Evolutionary conservation across 345 rosid genomes (phyloP), one percentile per base, ranked within the genome.

Genomic region (Lepidium africanum): DNA sequence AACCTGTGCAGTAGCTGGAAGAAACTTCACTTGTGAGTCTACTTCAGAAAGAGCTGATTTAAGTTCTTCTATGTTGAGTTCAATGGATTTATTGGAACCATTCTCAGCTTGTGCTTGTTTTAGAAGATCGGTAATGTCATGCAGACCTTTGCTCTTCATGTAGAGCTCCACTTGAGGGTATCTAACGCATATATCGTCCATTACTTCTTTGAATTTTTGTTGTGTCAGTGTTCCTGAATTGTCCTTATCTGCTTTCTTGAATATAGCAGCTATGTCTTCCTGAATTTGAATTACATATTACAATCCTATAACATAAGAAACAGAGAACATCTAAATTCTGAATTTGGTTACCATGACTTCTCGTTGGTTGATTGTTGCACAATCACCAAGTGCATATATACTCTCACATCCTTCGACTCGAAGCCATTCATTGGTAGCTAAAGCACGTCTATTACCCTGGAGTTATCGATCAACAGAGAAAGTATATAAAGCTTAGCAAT

Each of bases 1-100:
- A 10, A 87, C 98, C 96, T 92, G 98, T 7, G 94, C 98, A 17
- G 98, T 90, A 32, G 98, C 98, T 12, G 97, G 96, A 11, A 88
- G 92, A 77, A 76, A 79, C 80, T 90, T 90, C 92, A 90, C 81
- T 85, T 85, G 81, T 33, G 89, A 72, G 76, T 92, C 98, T 64
- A 85, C 97, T 69, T 84, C 79, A 15, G 91, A 84, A 70, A 92
- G 87, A 72, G 92, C 94, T 0, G 76, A 62, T 64, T 91, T 90
- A 39, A 90, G 80, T 63, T 92, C 97, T 53, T 90, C 96, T 40
- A 92, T 86, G 21, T 80, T 80, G 74, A 92, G 72, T 65, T 88
- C 96, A 3, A 83, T 63, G 13, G 84, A 50, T 52, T 86, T 90
- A 67, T 90, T 77, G 51, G 86, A 73, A 10, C 63, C 78, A 25